A percentile compares a stretch with the other conserved stretches of the same genome.
Conservation (phyloP, 2,329 filamentous ascomycete genomes). For the Onygena corvina region DNA sequence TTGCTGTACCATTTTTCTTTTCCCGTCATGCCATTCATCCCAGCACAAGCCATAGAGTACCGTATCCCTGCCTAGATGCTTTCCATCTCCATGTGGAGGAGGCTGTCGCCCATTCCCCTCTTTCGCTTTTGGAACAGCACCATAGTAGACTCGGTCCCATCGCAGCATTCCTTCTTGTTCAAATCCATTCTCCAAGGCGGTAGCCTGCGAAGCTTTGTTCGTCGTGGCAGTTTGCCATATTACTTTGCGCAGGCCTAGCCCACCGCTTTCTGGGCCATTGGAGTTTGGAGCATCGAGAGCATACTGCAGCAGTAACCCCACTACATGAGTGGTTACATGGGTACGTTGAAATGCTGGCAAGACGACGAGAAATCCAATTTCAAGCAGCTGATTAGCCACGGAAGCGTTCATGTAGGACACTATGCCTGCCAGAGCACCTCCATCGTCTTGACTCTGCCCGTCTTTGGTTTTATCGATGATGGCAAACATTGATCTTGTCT, state of each 20-base stretch:
- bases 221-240: conserved; percentile 1
- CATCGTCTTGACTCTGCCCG: neutral
- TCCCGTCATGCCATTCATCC: neutral
- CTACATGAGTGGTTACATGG: neutral
- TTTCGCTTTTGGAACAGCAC: neutral
- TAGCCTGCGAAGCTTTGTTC: neutral
- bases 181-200: neutral
- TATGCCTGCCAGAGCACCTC: neutral
- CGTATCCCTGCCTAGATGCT: neutral
- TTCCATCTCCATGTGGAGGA: neutral
- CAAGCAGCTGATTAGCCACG: neutral
- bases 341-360: neutral
- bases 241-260: conserved; percentile 1
- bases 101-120: neutral
- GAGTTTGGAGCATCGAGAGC: neutral
- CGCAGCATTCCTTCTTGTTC: conserved; percentile 1
- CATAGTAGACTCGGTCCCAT: neutral
- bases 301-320: conserved; percentile 1
- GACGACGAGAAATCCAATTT: neutral
- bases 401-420: neutral
- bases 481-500: neutral
- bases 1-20: neutral
- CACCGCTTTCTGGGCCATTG: neutral
- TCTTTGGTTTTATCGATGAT: neutral
- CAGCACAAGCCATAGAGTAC: neutral